Conservation (phyloP, 306 rosid species). For the Sophora flavescens region DNA sequence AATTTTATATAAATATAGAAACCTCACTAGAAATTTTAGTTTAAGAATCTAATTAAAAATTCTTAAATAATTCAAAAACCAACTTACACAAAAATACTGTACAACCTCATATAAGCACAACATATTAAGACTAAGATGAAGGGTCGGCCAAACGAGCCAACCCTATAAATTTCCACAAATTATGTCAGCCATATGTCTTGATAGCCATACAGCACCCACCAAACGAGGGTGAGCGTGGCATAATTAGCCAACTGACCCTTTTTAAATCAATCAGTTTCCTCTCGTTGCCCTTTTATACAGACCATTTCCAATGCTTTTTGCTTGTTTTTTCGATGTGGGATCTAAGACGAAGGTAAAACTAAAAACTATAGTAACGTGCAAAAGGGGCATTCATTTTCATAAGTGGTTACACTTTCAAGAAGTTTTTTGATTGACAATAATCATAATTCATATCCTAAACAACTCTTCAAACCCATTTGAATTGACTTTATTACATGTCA, state of each 20-base stretch:
- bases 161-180: constrained; percentile 67
- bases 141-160: constrained; percentile 70
- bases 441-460: not conserved
- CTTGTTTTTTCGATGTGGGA: constrained; percentile 44
- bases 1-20: too few species aligned
- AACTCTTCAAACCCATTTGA: constrained; percentile 6
- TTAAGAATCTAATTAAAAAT: too few species aligned
- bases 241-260: constrained; percentile 94
- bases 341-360: not conserved
- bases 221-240: constrained; percentile 63
- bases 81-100: too few species aligned
- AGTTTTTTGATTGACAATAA: not conserved
- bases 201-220: constrained; percentile 86
- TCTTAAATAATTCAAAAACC: too few species aligned
- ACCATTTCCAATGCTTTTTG: too few species aligned
- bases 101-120: too few species aligned
- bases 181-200: constrained; percentile 93
- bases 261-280: not conserved
- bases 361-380: too few species aligned
- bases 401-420: not conserved
- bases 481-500: not conserved
- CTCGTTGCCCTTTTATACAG: not conserved
- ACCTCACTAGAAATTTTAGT: too few species aligned
- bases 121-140: not conserved
- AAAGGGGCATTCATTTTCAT: not conserved